Base-by-base conservation (phyloP, 768 basidiomycete species). In the Sutorius australiensis region DNA sequence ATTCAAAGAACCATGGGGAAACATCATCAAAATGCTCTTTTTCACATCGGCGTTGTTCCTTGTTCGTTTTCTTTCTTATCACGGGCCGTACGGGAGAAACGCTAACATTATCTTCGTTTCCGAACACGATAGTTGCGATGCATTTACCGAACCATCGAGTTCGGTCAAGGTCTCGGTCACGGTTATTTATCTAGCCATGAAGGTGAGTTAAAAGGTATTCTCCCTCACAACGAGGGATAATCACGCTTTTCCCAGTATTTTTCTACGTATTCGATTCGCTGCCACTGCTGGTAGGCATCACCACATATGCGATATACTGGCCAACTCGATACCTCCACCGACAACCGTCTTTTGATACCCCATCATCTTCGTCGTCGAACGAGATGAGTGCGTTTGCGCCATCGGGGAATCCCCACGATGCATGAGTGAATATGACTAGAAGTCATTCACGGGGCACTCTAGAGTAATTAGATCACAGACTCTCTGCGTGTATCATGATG, bases 201-300 rank as follows among this genome's bases (percentile, higher is more conserved):
- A 61, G 61, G 65, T 63, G 14, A 9, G 38, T 37, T 1, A 4
- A 0, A 11, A 19, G 4, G 11, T 6, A 16, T 36, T 8, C 16
- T 5, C 14, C 16, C 24, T 24, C 24, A 24, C 24, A 24, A 24
- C 24, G 24, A 24, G 24, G 2, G 24, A 24, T 24, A 24, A 24
- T 24, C 24, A 24, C 24, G 24, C 24, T 24, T 36, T 16, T 34
- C 11, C 6, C 34, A 36, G 36, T 3, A 6, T 37, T 39, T 41
- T 67, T 70, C 37, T 68, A 69, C 21, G 48, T 60, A 3, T 61
- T 71, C 30, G 67, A 72, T 42, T 51, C 65, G 1, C 49, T 72
- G 7, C 65, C 71, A 1, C 38, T 72, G 1, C 39, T 72, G 1
- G 41, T 67, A 13, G 67, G 64, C 6, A 64, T 65, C 27, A 46